A percentile compares a stretch with the other conserved stretches of the same genome.
phyloP scores from a whole-genome alignment of 106 monocot genomes.

The Dioscorea zingiberensis region DNA sequence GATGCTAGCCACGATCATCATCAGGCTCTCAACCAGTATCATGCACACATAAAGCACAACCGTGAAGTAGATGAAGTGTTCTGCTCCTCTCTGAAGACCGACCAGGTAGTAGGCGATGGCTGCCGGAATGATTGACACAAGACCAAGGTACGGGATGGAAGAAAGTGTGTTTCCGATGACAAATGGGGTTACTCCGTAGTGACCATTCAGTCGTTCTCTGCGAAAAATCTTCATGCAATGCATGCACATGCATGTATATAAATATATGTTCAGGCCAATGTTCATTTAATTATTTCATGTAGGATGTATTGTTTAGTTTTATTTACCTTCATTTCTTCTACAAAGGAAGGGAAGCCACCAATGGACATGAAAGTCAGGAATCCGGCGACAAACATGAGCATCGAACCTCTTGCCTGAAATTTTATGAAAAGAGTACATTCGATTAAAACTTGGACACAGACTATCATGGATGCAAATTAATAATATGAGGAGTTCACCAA shows the following conservation, averaged over 20 bases:
- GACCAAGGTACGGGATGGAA: constrained; percentile 44
- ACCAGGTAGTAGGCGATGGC: constrained; percentile 64
- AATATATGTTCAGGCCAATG: no score
- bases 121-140: constrained; percentile 58
- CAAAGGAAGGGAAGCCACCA: constrained; percentile 39
- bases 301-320: no score
- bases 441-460: no score
- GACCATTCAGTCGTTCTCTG: constrained; percentile 67
- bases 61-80: constrained; percentile 62
- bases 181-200: constrained; percentile 57
- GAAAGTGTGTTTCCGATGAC: constrained; percentile 53
- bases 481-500: background rate
- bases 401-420: constrained; percentile 16
- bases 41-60: constrained; percentile 50
- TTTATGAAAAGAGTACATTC: background rate
- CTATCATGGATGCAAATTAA: no score
- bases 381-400: constrained; percentile 19
- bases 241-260: no score
- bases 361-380: constrained; percentile 42
- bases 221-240: constrained; percentile 41
- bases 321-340: constrained; percentile 36
- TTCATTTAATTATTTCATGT: no score
- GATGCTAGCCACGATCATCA: constrained; percentile 86
- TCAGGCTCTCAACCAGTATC: constrained; percentile 74
- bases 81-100: constrained; percentile 39